Evolutionary conservation across 2,329 filamentous ascomycete genomes (phyloP), one percentile per base, ranked within the genome.

Genomic region (Talaromyces amestolkiae): DNA sequence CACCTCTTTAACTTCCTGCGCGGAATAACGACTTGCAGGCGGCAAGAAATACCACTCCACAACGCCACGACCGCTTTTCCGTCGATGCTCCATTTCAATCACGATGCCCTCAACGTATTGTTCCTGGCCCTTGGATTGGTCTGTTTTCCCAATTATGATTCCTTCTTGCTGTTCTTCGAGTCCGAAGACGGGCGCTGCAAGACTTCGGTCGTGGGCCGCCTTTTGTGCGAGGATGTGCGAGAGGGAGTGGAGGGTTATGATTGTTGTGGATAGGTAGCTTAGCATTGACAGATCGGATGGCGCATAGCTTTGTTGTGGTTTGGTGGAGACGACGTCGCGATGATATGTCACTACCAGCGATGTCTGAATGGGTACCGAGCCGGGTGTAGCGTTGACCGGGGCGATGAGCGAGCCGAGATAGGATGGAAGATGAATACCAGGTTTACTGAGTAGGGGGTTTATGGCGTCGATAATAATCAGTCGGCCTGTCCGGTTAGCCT

Each of bases 301-400:
- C 19, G 86, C 80, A 77, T 77, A 84, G 41, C 74, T 65, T 58
- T 72, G 70, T 37, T 72, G 69, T 13, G 75, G 69, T n/a, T 75
- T 69, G 4, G 74, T 77, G 63, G 87, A 77, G 1, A 92, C 90
- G 3, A 94, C 84, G 77, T 98, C 94, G 61, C 85, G 82, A 80
- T 98, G 95, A 77, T 96, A 96, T 66, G 90, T 86, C 51, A 88
- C 89, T 7, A 97, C 81, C 49, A 97, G 83, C 6, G 91, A 93
- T 41, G 89, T 86, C 33, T 79, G 78, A 11, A 72, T 68, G 58
- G 76, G 77, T 43, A 73, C 51, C 35, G 66, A 17, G 19, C 58
- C 43, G 13, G 60, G 60, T 8, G 72, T 67, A 56, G 33, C 31
- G 33, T 68, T 71, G 19, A 70, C 58, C 8, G 91, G 89, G 2